phyloP scores from a whole-genome alignment of 805 yeast species.

The Candida tallmaniae region DNA sequence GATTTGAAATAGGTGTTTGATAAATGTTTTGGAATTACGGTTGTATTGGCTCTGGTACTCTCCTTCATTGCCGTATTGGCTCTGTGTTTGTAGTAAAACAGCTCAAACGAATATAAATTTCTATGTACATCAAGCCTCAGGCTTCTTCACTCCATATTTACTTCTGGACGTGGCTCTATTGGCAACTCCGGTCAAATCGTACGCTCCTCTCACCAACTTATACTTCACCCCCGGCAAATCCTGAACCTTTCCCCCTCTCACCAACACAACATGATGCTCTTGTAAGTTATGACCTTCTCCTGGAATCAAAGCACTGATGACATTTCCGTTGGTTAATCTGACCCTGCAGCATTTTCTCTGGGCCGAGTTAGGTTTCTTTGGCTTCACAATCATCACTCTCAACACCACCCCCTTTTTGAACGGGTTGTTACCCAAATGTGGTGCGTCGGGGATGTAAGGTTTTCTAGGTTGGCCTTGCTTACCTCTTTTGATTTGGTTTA shows the following conservation, averaged over 20 bases:
- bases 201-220: slow-evolving; percentile 87
- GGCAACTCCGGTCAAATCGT: slow-evolving; percentile 92
- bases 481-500: slow-evolving; percentile 75
- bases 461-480: slow-evolving; percentile 45
- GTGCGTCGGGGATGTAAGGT: slow-evolving; percentile 57
- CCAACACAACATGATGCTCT: slow-evolving; percentile 93
- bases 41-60: no score
- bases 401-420: slow-evolving; percentile 90
- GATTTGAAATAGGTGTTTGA: slow-evolving; percentile 42
- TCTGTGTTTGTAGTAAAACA: no score
- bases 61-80: no score
- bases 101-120: no score
- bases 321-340: slow-evolving; percentile 82
- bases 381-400: slow-evolving; percentile 91
- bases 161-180: slow-evolving; percentile 86
- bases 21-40: neutral
- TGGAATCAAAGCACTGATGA: slow-evolving; percentile 89
- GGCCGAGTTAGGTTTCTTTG: slow-evolving; percentile 98
- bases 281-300: slow-evolving; percentile 99
- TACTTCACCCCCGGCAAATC: slow-evolving; percentile 98
- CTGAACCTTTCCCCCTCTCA: slow-evolving; percentile 97
- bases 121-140: no score
- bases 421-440: slow-evolving; percentile 80
- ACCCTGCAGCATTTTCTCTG: slow-evolving; percentile 97
- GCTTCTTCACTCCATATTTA: slow-evolving; percentile 90